A percentile compares a stretch with the other conserved stretches of the same genome.
Conservation (phyloP, 2,329 filamentous ascomycete genomes). For the Aspergillaceae sp. region DNA sequence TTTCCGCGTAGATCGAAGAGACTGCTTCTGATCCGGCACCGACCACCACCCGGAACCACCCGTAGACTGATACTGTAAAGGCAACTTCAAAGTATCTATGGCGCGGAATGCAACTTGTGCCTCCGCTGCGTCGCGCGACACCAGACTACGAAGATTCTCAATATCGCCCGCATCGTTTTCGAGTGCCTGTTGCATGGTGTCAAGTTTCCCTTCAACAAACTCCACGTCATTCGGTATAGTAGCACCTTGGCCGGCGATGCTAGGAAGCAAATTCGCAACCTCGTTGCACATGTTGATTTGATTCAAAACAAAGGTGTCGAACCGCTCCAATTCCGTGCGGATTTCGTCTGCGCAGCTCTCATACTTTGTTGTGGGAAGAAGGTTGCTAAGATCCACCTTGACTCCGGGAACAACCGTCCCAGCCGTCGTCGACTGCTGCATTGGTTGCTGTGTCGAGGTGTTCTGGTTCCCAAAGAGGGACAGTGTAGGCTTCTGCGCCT, state of each 20-base stretch:
- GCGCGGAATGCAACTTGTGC: slow-evolving; percentile 64
- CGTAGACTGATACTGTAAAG: slow-evolving; percentile 52
- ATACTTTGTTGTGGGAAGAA: slow-evolving; percentile 83
- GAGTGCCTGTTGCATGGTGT: slow-evolving; percentile 54
- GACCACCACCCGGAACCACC: slow-evolving; percentile 33
- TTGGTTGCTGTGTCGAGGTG: slow-evolving; percentile 20
- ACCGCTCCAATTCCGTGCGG: slow-evolving; percentile 65
- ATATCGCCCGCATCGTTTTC: slow-evolving; percentile 56
- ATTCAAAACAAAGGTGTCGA: slow-evolving; percentile 71
- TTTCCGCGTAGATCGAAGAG: slow-evolving; percentile 32
- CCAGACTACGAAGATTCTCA: slow-evolving; percentile 47
- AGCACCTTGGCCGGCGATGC: slow-evolving; percentile 55
- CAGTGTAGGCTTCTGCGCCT: slow-evolving; percentile 43
- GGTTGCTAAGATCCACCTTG: slow-evolving; percentile 66
- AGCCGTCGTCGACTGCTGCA: slow-evolving; percentile 25
- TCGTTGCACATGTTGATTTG: slow-evolving; percentile 67
- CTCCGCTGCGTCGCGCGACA: slow-evolving; percentile 59
- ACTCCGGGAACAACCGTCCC: slow-evolving; percentile 54
- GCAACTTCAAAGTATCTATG: slow-evolving; percentile 65
- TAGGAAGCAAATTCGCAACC: slow-evolving; percentile 62
- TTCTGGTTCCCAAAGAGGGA: slow-evolving; percentile 31
- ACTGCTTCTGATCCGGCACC: slow-evolving; percentile 30
- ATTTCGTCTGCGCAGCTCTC: slow-evolving; percentile 78
- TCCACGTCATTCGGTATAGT: slow-evolving; percentile 58
- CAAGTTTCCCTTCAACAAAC: slow-evolving; percentile 53